Base-by-base conservation (phyloP, 306 rosid species). In the Hippophae gyantsensis region DNA sequence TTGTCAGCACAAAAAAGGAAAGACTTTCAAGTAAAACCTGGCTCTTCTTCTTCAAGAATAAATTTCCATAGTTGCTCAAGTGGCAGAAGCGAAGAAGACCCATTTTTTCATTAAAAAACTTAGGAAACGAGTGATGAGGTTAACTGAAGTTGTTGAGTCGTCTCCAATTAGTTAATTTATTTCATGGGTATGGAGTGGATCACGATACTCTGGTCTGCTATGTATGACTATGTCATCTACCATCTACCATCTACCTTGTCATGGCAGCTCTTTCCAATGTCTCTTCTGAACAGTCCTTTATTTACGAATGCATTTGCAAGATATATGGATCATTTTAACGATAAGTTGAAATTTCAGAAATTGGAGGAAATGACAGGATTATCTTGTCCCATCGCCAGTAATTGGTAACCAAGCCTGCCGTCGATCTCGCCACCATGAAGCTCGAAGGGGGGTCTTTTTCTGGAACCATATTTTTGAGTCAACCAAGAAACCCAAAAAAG, bases 101-200 rank as follows among this genome's bases (percentile, higher is more conserved):
- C 1, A 18, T 18, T 18, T 18, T 18, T 18, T 18, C 23, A 18
- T 54, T 48, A 13, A 73, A 25, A 56, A n/a, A 73, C 14, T 77
- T 62, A 54, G 81, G 97, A 89, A 84, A 59, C 85, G 72, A 75
- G 73, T 79, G 12, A 63, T 72, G 9, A 83, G 77, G 71, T 25
- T 77, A 67, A 77, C 59, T 14, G 97, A 85, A 69, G 72, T 64
- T 1, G 72, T 64, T 1, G 95, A 89, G 73, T 57, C 63, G 41
- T 79, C 85, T 46, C 32, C 85, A 1, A 48, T 78, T 7, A 72
- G 81, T 61, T 85, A 76, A 48, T 74, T 79, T 54, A 60, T 76
- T 51, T 62, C 64, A 61, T 89, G 97, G 95, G 70, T 89, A 23
- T 89, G 97, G 97, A 69, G 82, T 67, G 97, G 92, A 42, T 86